Evolutionary conservation across 768 basidiomycete genomes (phyloP), one percentile per base, ranked within the genome.

Genomic region (Amanita rubescens): DNA sequence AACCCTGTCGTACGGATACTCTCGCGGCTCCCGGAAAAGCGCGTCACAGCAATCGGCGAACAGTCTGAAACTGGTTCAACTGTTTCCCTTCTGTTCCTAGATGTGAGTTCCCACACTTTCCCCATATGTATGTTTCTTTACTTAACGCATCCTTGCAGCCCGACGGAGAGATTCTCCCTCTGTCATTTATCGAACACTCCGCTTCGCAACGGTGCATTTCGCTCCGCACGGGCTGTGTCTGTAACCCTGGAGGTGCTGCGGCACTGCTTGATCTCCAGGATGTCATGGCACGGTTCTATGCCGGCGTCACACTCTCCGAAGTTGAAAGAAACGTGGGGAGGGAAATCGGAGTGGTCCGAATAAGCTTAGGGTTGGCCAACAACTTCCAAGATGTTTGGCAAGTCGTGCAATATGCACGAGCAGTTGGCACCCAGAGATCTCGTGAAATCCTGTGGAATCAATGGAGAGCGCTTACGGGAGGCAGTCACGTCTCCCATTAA

Each of bases 221-320:
- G 15, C 68, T 92, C 30, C 82, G 90, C 39, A 88, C 89, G 2
- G 90, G 90, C 0, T 93, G 90, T 65, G 84, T 91, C 80, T 93
- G 90, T 63, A 93, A 92, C 58, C 87, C 90, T 14, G 90, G 90
- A 9, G 90, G 82, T 15, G 86, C 88, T 0, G 81, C 87, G 1
- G 78, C 85, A 4, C 68, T 92, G 14, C 74, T 90, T 4, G 83
- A 82, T 0, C 76, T 90, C 27, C 69, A 81, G 54, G 72, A 76
- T 17, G 75, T 82, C 54, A 90, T 90, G 87, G 69, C 72, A 5
- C 68, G 64, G 12, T 74, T 90, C 0, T 80, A 75, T 56, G 69
- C 74, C 1, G 85, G 84, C 4, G 75, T 81, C 37, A 83, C 80
- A 5, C 71, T 85, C 46, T 69, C 71, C 22, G 82, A 82, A 32